Percentiles rank a stretch among this genome's conserved stretches.
phyloP scores from a whole-genome alignment of 768 basidiomycete genomes.

The Tricholomella constricta region DNA sequence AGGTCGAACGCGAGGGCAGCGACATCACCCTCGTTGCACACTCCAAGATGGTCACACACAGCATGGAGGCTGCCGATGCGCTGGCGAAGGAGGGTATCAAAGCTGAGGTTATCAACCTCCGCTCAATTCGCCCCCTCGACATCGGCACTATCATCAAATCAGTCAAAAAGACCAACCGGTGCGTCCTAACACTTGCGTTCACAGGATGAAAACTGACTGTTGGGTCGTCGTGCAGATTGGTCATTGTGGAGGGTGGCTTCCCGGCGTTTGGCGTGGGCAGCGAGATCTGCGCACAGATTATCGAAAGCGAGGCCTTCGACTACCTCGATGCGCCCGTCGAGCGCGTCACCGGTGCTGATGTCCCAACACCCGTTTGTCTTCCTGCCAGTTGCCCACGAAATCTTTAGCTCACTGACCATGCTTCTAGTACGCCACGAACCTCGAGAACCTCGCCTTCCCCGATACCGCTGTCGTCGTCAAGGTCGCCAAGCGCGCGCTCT shows the following conservation, averaged over 20 bases:
- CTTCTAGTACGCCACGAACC: constrained; percentile 80
- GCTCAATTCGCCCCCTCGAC: constrained; percentile 94
- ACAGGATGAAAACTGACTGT: background rate
- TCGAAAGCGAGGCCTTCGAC: constrained; percentile 97
- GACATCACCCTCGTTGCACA: constrained; percentile 97
- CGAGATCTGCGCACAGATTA: constrained; percentile 96
- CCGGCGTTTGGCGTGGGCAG: constrained; percentile 98
- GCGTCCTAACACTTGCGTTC: constrained; percentile 19
- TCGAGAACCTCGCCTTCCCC: constrained; percentile 93
- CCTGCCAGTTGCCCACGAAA: constrained; percentile 3
- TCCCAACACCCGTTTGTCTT: constrained; percentile 87
- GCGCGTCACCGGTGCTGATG: constrained; percentile 95
- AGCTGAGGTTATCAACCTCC: constrained; percentile 97
- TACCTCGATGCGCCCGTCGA: constrained; percentile 98
- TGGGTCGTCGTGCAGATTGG: constrained; percentile 53
- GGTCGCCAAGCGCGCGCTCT: constrained; percentile 92
- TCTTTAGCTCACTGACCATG: constrained; percentile 7
- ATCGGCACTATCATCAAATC: constrained; percentile 96
- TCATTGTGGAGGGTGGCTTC: constrained; percentile 98
- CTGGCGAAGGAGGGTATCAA: constrained; percentile 96
- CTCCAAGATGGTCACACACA: constrained; percentile 97
- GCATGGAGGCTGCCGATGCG: constrained; percentile 89
- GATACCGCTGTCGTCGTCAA: constrained; percentile 89
- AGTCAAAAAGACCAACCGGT: constrained; percentile 99
- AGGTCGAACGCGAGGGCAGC: constrained; percentile 89